phyloP scores from a whole-genome alignment of 305 asterid species.

The Plantago lanceolata region DNA sequence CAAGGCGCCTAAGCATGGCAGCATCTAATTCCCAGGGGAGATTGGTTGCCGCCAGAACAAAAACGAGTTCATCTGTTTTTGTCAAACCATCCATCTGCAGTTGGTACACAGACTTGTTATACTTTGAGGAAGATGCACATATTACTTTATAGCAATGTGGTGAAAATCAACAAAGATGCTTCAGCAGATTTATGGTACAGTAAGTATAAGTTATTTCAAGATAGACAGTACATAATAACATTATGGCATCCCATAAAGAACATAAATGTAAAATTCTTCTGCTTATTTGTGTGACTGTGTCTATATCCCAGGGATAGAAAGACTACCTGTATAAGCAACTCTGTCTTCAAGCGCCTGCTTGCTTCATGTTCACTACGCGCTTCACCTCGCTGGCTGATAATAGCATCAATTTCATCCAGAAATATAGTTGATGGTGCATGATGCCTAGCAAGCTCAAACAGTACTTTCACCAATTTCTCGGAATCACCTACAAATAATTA shows the following conservation, averaged over 20 bases:
- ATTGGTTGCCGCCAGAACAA: slow-evolving; percentile 97
- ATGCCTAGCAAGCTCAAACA: slow-evolving; percentile 95
- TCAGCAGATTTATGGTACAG: neutral
- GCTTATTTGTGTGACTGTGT: too few species aligned
- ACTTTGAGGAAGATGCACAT: slow-evolving; percentile 12
- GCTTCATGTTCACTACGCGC: slow-evolving; percentile 98
- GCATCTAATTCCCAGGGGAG: slow-evolving; percentile 99
- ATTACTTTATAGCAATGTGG: neutral
- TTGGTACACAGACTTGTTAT: slow-evolving; percentile 36
- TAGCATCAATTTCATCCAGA: slow-evolving; percentile 94
- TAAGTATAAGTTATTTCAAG: neutral
- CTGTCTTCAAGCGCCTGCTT: slow-evolving; percentile 93
- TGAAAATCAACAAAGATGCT: neutral
- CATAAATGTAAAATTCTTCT: too few species aligned
- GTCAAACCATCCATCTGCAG: slow-evolving; percentile 99
- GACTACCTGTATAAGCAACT: slow-evolving; percentile 86
- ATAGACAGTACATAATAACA: neutral
- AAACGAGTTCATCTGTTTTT: slow-evolving; percentile 77
- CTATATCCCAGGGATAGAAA: slow-evolving; percentile 12
- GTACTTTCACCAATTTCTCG: slow-evolving; percentile 82
- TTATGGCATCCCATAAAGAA: too few species aligned
- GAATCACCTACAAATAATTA: slow-evolving; percentile 74
- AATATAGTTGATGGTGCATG: slow-evolving; percentile 97
- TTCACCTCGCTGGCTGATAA: slow-evolving; percentile 95
- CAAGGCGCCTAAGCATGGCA: slow-evolving; percentile 98